phyloP scores from a whole-genome alignment of 176 grass and related monocot genomes.

The Triticum aestivum region IWGSC_CS_RefSeq_v2.1 NC_057801.1:830127084-830127583 shows the following conservation, averaged over 20 bases:
- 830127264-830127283: not conserved
- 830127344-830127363: not conserved
- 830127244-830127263: not conserved
- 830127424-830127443: not conserved
- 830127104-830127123: not conserved
- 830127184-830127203: not conserved
- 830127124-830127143: too few species aligned
- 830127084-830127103: not conserved
- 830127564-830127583: not conserved
- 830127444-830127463: not conserved
- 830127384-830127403: not conserved
- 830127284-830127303: not conserved
- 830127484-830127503: conserved; percentile 11
- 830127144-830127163: not conserved
- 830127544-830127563: not conserved
- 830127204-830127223: not conserved
- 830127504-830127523: not conserved
- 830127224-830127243: not conserved
- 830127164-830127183: not conserved
- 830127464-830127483: not conserved
- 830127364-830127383: not conserved
- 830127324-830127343: not conserved
- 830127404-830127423: not conserved
- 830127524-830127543: not conserved
- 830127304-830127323: not conserved